phyloP scores from a whole-genome alignment of 108 stramenopile species.

The Fragilaria crotonensis region DNA sequence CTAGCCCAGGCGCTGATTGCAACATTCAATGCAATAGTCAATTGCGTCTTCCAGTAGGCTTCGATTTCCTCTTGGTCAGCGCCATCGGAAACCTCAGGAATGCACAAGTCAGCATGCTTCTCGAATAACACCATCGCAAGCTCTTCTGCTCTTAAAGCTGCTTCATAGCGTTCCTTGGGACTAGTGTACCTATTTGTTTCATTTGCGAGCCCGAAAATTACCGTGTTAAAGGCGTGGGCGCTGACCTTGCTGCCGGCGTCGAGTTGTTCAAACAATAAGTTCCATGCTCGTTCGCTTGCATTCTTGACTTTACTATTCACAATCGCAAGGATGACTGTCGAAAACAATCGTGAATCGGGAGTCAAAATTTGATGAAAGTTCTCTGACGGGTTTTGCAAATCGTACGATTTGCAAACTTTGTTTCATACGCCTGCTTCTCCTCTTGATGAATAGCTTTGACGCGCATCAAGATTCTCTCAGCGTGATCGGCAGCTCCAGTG shows the following conservation, averaged over 20 bases:
- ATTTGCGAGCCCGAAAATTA: conserved; percentile 24
- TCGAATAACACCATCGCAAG: conserved; percentile 2
- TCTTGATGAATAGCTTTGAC: conserved; percentile 30
- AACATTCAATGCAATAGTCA: conserved; percentile 32
- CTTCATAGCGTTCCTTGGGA: conserved; percentile 13
- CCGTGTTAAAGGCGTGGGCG: conserved; percentile 10
- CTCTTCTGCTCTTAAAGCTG: conserved; percentile 35
- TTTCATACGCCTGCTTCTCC: conserved; percentile 21
- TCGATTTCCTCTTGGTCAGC: conserved; percentile 1
- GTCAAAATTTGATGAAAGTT: conserved; percentile 37
- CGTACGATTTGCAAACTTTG: conserved; percentile 26
- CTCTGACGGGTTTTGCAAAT: conserved; percentile 5
- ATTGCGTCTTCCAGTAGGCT: neutral
- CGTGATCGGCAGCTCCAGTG: conserved; percentile 17
- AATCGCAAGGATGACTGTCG: conserved; percentile 34
- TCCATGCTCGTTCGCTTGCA: conserved; percentile 16
- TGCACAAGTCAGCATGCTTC: neutral
- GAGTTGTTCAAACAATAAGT: conserved; percentile 22
- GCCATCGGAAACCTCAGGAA: neutral
- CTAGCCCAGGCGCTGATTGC: conserved; percentile 35
- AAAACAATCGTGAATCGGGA: conserved; percentile 33
- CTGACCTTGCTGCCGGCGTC: conserved; percentile 2
- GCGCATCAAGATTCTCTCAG: conserved; percentile 18
- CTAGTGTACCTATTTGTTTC: conserved; percentile 15
- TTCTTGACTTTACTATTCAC: conserved; percentile 13